Conservation (phyloP, 2,329 filamentous ascomycete species). For the Emericellopsis atlantica region DNA sequence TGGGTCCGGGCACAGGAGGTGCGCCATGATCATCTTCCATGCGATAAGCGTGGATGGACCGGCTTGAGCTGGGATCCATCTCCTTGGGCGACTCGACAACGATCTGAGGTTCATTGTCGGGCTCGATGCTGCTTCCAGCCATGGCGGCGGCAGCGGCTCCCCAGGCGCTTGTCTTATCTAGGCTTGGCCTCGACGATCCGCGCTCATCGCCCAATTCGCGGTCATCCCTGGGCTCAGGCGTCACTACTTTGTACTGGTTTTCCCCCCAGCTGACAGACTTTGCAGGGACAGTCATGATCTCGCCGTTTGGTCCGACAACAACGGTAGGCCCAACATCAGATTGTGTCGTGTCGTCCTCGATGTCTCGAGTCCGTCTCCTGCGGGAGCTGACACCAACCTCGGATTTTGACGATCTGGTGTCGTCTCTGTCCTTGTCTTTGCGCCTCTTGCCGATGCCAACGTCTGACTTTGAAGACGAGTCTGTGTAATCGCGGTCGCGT, state of each 20-base stretch:
- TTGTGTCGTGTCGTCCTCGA: constrained; percentile 10
- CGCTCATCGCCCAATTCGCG: constrained; percentile 16
- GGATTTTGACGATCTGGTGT: neutral
- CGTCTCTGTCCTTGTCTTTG: neutral
- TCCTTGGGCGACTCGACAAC: constrained; percentile 7
- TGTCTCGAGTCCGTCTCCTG: constrained; percentile 2
- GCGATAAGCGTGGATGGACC: neutral
- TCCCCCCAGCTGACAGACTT: constrained; percentile 54
- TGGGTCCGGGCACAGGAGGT: constrained; percentile 43
- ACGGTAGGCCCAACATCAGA: constrained; percentile 9
- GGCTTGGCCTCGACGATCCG: constrained; percentile 14
- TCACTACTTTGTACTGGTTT: constrained; percentile 50
- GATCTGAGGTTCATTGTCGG: constrained; percentile 18
- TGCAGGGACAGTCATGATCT: constrained; percentile 29
- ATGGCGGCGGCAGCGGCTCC: constrained; percentile 38
- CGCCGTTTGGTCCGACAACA: constrained; percentile 24
- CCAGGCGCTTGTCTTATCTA: constrained; percentile 33
- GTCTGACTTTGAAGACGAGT: constrained; percentile 1
- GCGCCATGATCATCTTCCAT: constrained; percentile 26
- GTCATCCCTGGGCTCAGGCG: constrained; percentile 31
- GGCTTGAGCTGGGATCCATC: constrained; percentile 1
- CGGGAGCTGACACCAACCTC: constrained; percentile 1
- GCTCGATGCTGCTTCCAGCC: constrained; percentile 25
- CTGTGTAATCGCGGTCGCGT: neutral
- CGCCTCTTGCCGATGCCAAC: neutral